phyloP scores from a whole-genome alignment of 2,329 filamentous ascomycete species.

The Samsoniella hepiali region DNA sequence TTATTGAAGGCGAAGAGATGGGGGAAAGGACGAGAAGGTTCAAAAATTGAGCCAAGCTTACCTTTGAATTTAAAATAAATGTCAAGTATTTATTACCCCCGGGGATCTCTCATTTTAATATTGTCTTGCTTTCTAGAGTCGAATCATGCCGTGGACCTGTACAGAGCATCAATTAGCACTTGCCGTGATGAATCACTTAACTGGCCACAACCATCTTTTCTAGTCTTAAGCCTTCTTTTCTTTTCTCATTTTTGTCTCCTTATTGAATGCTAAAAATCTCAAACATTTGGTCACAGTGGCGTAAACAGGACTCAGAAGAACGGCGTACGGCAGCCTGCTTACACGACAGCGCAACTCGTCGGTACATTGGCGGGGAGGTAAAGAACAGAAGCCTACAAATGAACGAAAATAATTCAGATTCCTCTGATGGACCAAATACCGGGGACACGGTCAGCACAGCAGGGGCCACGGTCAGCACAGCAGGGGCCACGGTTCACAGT shows the following conservation, averaged over 20 bases:
- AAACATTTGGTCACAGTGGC: too few relatives aligned
- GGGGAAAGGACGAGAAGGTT: background rate
- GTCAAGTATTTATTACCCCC: too few relatives aligned
- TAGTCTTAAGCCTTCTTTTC: too few relatives aligned
- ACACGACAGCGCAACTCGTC: background rate
- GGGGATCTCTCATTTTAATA: background rate
- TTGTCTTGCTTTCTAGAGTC: too few relatives aligned
- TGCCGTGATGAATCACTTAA: background rate
- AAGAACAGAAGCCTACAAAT: background rate
- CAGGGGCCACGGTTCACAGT: constrained; percentile 15
- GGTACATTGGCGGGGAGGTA: background rate
- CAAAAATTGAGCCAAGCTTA: background rate
- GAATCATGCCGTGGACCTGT: too few relatives aligned
- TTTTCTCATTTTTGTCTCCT: background rate
- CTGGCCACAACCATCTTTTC: background rate
- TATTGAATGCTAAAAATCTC: background rate
- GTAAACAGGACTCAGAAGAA: too few relatives aligned
- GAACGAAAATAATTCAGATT: background rate
- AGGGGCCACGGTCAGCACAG: constrained; percentile 10
- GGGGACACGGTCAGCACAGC: background rate
- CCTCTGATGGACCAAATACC: background rate
- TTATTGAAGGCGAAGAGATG: background rate
- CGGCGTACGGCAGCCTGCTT: too few relatives aligned
- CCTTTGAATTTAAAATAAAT: background rate
- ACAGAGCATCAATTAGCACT: background rate